phyloP scores from a whole-genome alignment of 768 basidiomycete species.

The Boletus subcaerulescens region DNA sequence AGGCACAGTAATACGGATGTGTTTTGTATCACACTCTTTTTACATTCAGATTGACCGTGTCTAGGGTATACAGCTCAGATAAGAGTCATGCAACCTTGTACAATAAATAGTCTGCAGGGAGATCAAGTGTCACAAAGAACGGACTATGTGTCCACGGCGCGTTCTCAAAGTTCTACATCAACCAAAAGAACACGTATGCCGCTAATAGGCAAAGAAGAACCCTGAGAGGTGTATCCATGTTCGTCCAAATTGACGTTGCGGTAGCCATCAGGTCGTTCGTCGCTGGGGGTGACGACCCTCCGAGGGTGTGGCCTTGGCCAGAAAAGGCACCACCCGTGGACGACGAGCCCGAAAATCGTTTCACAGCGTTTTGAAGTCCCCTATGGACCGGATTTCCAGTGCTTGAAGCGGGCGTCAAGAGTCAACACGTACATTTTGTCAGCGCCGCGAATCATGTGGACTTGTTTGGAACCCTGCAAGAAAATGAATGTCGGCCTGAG shows the following conservation, averaged over 20 bases:
- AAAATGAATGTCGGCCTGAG: conserved; percentile 83
- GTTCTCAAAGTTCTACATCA: conserved; percentile 23
- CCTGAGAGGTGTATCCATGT: conserved; percentile 66
- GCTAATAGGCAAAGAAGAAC: conserved; percentile 59
- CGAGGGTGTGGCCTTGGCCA: conserved; percentile 74
- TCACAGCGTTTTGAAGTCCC: conserved; percentile 56
- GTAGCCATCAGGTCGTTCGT: conserved; percentile 35
- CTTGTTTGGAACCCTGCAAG: conserved; percentile 60
- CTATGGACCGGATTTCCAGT: conserved; percentile 34
- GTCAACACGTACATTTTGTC: conserved; percentile 50
- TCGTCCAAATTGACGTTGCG: conserved; percentile 38
- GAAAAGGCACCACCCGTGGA: conserved; percentile 51
- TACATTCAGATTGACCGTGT: neutral
- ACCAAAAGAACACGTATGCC: conserved; percentile 60
- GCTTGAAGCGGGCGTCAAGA: neutral
- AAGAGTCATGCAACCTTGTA: neutral
- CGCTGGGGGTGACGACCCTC: conserved; percentile 42
- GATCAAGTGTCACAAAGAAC: neutral
- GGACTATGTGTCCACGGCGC: too few relatives aligned
- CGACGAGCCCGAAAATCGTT: conserved; percentile 46
- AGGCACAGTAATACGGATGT: too few relatives aligned
- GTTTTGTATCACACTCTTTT: too few relatives aligned
- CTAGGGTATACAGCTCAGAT: neutral
- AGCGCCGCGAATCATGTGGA: conserved; percentile 74
- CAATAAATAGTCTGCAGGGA: neutral